phyloP scores from a whole-genome alignment of 2,329 filamentous ascomycete genomes.

The Camillea tinctor region DNA sequence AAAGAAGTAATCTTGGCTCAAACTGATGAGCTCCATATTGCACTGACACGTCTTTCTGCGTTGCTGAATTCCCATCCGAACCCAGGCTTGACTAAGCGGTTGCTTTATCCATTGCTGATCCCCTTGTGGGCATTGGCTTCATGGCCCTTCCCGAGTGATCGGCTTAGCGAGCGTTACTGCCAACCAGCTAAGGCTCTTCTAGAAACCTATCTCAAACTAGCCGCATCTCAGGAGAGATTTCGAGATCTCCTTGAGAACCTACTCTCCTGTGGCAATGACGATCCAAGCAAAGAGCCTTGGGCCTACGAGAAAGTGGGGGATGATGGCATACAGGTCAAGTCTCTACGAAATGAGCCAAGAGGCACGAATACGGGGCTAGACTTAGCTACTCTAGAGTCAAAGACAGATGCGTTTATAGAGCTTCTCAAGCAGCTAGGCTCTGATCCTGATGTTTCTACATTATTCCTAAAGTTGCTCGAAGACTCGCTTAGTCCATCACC shows the following conservation, averaged over 20 bases:
- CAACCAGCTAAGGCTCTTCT: conserved; percentile 50
- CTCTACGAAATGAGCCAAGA: conserved; percentile 23
- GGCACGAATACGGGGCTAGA: conserved; percentile 32
- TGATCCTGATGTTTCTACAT: conserved; percentile 54
- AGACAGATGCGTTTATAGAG: conserved; percentile 47
- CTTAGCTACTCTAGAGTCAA: conserved; percentile 46
- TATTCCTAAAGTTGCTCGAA: conserved; percentile 60
- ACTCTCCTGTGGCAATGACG: conserved; percentile 50
- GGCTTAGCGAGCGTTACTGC: conserved; percentile 40
- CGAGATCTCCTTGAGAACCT: conserved; percentile 52
- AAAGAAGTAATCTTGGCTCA: conserved; percentile 44
- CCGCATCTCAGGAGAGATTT: conserved; percentile 50
- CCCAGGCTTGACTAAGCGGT: conserved; percentile 60
- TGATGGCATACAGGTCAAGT: conserved; percentile 52
- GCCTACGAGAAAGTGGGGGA: conserved; percentile 45
- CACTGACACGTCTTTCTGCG: conserved; percentile 54
- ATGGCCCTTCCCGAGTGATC: conserved; percentile 40
- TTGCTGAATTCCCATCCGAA: conserved; percentile 65
- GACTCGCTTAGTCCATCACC: conserved; percentile 51
- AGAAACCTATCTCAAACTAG: conserved; percentile 56
- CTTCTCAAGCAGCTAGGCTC: conserved; percentile 51
- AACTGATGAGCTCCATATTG: conserved; percentile 45
- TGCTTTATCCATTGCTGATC: conserved; percentile 57
- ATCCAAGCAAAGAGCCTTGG: conserved; percentile 45
- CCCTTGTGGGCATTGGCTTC: conserved; percentile 64